Percentiles rank a stretch among this genome's conserved stretches.
phyloP scores from a whole-genome alignment of 805 yeast species.

The Kazachstania taianensis region DNA sequence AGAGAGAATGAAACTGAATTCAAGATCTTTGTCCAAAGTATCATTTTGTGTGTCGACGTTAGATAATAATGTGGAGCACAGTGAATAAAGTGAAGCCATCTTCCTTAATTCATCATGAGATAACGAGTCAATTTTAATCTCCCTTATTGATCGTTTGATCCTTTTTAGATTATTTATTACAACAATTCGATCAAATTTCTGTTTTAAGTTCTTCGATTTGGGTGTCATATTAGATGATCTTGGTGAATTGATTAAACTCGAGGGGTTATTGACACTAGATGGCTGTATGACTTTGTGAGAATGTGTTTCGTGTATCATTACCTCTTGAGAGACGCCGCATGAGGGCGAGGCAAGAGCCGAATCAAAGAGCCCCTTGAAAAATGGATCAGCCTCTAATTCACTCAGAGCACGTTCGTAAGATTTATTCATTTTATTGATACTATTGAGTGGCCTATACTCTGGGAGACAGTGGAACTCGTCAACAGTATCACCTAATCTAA shows the following conservation, averaged over 20 bases:
- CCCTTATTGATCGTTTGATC: slow-evolving; percentile 11
- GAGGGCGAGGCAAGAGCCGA: slow-evolving; percentile 39
- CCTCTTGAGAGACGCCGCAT: too few species aligned
- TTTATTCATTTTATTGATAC: slow-evolving; percentile 25
- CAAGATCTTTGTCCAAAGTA: slow-evolving; percentile 2
- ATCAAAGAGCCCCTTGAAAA: slow-evolving; percentile 39
- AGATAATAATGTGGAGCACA: slow-evolving; percentile 14
- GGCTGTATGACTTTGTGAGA: too few species aligned
- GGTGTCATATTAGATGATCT: slow-evolving; percentile 29
- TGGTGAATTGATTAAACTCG: slow-evolving; percentile 11
- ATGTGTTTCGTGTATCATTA: too few species aligned
- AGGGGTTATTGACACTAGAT: not conserved
- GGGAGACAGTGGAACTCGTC: slow-evolving; percentile 8
- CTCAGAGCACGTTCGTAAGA: slow-evolving; percentile 26
- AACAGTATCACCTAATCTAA: slow-evolving; percentile 14
- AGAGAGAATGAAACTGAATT: slow-evolving; percentile 9
- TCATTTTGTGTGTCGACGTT: slow-evolving; percentile 8
- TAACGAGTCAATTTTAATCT: slow-evolving; percentile 8
- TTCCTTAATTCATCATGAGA: slow-evolving; percentile 12
- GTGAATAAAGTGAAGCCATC: slow-evolving; percentile 16
- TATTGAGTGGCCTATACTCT: slow-evolving; percentile 17
- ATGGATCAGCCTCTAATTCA: slow-evolving; percentile 36
- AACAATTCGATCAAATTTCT: slow-evolving; percentile 20
- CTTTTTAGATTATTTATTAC: slow-evolving; percentile 14
- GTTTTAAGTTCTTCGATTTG: slow-evolving; percentile 13